Evolutionary conservation across 371 early-diverging fungal species (phyloP).

Genomic region (Actinomucor elegans): DNA sequence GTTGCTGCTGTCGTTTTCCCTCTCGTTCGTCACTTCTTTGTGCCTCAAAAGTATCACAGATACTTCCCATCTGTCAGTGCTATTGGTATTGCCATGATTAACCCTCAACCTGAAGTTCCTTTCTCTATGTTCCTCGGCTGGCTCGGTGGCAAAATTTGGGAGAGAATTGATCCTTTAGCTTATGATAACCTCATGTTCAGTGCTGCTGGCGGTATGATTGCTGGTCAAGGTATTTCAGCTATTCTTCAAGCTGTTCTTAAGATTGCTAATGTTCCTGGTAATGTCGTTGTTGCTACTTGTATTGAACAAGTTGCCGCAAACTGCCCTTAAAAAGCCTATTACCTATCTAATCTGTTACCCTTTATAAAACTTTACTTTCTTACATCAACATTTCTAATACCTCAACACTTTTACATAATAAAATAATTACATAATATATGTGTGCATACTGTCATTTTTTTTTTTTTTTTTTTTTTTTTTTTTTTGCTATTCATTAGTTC

Average conservation of each 20-base stretch:
- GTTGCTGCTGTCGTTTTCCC: conserved; percentile 49
- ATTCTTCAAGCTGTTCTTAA: conserved; percentile 61
- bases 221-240: conserved; percentile 76
- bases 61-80: conserved; percentile 66
- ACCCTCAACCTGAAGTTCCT: conserved; percentile 55
- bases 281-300: conserved; percentile 34
- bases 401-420: too few relatives aligned
- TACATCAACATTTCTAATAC: too few relatives aligned
- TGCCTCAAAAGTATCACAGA: conserved; percentile 53
- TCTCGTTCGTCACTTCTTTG: conserved; percentile 48
- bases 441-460: too few relatives aligned
- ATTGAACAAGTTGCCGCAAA: conserved; percentile 25
- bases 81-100: conserved; percentile 72
- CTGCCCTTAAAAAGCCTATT: conserved; percentile 43
- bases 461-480: too few relatives aligned
- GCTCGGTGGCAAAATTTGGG: conserved; percentile 56
- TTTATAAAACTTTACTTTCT: too few relatives aligned
- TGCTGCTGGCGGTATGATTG: conserved; percentile 70
- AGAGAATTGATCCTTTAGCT: conserved; percentile 27
- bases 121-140: conserved; percentile 68
- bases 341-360: too few relatives aligned
- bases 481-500: too few relatives aligned
- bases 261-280: conserved; percentile 31
- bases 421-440: too few relatives aligned
- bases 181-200: conserved; percentile 56